Evolutionary conservation across 2,329 filamentous ascomycete species (phyloP).

Genomic region (Ceratocystis cacaofunesta): DNA sequence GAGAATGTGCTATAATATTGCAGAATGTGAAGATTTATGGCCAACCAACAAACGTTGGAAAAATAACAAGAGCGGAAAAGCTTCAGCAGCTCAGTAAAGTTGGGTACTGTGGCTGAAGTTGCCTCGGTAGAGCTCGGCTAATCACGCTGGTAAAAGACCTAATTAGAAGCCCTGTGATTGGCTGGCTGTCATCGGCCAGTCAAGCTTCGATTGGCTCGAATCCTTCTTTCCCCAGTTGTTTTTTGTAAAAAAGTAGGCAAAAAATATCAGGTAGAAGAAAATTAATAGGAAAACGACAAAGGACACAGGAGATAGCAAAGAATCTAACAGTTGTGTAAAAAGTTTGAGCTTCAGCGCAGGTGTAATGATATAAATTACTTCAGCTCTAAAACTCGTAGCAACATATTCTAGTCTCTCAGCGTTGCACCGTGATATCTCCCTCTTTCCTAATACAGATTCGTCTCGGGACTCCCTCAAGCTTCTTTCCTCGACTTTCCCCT

Average conservation of each 20-base stretch:
- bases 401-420: background rate
- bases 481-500: constrained; percentile 6
- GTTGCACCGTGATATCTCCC: background rate
- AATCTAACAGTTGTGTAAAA: background rate
- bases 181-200: constrained; percentile 4
- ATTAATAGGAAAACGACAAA: background rate
- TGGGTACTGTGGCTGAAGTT: constrained; percentile 9
- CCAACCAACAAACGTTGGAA: background rate
- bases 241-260: constrained; percentile 8
- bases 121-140: constrained; percentile 18
- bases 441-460: background rate
- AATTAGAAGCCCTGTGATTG: constrained; percentile 16
- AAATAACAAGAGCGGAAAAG: background rate
- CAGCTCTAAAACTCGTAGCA: background rate
- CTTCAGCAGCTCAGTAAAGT: background rate
- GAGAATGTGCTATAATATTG: too few species aligned
- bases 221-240: constrained; percentile 11
- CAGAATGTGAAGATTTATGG: background rate
- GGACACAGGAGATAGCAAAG: background rate
- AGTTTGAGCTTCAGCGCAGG: background rate
- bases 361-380: background rate
- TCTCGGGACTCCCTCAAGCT: constrained; percentile 1
- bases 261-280: constrained; percentile 7
- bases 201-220: constrained; percentile 12
- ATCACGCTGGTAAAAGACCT: constrained; percentile 8